Conservation (phyloP, 352 stramenopile genomes). For the Globisporangium polare region DNA sequence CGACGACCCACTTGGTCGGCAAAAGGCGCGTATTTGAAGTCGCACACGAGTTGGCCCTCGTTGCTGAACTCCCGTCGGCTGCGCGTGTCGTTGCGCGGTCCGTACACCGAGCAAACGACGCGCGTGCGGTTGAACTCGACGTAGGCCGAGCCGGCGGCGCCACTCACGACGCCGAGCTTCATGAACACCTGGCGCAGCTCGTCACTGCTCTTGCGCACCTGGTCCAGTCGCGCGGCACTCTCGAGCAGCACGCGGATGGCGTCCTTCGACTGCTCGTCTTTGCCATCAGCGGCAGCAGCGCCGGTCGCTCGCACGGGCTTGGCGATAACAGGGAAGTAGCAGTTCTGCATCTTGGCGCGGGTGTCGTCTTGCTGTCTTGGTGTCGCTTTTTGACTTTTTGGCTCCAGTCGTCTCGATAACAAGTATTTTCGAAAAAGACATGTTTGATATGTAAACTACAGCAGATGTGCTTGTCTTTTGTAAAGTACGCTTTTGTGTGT, state of each 20-base stretch:
- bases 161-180: conserved; percentile 73
- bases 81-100: conserved; percentile 73
- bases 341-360: conserved; percentile 74
- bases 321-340: conserved; percentile 62
- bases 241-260: conserved; percentile 26
- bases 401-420: conserved; percentile 13
- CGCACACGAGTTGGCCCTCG: conserved; percentile 82
- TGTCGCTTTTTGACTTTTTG: conserved; percentile 10
- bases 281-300: background rate
- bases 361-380: background rate
- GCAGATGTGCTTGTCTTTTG: too few species aligned
- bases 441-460: too few species aligned
- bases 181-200: conserved; percentile 87
- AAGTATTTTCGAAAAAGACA: too few species aligned
- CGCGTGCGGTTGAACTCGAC: conserved; percentile 86
- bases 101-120: conserved; percentile 87
- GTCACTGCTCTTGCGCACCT: conserved; percentile 45
- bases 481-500: too few species aligned
- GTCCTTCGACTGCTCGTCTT: conserved; percentile 5
- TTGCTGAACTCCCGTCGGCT: conserved; percentile 81
- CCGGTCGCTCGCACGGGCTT: conserved; percentile 19
- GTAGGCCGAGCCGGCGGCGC: conserved; percentile 85
- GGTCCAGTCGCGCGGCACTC: conserved; percentile 31
- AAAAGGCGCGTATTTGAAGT: conserved; percentile 88
- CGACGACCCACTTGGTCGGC: conserved; percentile 55